These are phyloP conservation scores for Lotmaria passim DNA, from an alignment of 208 protist species.

Conservation along the genomic window DNA sequence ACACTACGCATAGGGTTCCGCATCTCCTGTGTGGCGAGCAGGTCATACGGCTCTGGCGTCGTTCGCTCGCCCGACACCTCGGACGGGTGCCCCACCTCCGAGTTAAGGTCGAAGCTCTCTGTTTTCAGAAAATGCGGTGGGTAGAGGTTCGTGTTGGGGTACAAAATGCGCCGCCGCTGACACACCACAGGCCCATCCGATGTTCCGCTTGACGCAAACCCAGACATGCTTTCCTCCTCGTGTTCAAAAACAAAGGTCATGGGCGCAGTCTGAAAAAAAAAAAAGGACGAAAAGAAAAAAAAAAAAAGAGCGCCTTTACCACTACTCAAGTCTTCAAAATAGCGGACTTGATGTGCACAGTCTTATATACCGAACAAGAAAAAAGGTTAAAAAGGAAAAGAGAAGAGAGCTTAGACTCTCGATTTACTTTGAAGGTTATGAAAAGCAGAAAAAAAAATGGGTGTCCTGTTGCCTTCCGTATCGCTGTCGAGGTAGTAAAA, in stretches of 20 bases:
- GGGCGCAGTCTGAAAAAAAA: background rate
- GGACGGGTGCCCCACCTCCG: conserved; percentile 20
- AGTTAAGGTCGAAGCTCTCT: conserved; percentile 32
- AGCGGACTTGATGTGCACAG: background rate
- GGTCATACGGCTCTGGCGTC: conserved; percentile 14
- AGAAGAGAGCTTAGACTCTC: background rate
- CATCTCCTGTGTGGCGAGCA: too few relatives aligned
- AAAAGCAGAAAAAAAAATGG: too few relatives aligned
- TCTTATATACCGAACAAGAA: conserved; percentile 1
- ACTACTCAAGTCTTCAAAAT: background rate
- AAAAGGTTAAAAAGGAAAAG: conserved; percentile 9
- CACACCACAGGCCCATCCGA: conserved; percentile 8
- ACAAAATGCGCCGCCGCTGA: conserved; percentile 9
- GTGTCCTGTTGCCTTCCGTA: too few relatives aligned
- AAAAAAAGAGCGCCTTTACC: background rate
- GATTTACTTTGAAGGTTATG: too few relatives aligned
- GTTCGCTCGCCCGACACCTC: conserved; percentile 15
- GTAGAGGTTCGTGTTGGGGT: conserved; percentile 8
- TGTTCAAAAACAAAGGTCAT: conserved; percentile 9
- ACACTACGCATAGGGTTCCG: conserved; percentile 6
- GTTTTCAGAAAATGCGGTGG: conserved; percentile 12
- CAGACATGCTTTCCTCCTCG: conserved; percentile 4
- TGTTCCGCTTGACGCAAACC: background rate
- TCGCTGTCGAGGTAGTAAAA: too few relatives aligned
- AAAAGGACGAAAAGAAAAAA: background rate